Percentiles rank a stretch among this genome's conserved stretches.
These are phyloP conservation scores for Dalbergia cochinchinensis DNA, from an alignment of 306 rosid genomes.

Conservation along the genomic window DNA sequence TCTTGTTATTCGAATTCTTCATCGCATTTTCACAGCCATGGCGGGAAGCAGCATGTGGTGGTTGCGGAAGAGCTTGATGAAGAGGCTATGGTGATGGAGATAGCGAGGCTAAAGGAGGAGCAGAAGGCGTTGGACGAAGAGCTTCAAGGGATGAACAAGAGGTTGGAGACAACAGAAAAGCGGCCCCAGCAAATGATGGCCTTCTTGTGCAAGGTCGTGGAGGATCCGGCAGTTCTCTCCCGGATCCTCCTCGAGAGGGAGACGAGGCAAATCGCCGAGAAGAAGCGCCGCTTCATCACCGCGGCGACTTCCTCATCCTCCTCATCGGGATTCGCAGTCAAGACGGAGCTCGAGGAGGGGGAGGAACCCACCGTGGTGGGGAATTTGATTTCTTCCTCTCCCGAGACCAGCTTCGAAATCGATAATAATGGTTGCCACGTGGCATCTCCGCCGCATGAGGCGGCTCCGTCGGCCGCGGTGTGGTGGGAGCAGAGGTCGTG, in stretches of 20 bases:
- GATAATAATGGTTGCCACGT: conserved; percentile 43
- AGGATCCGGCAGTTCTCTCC: conserved; percentile 75
- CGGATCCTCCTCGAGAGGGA: conserved; percentile 60
- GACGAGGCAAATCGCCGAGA: conserved; percentile 39
- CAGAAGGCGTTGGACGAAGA: conserved; percentile 73
- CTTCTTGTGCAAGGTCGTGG: conserved; percentile 70
- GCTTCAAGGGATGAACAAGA: conserved; percentile 69
- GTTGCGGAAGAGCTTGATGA: conserved; percentile 58
- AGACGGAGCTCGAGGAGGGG: conserved; percentile 63
- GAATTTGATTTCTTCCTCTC: conserved; percentile 51
- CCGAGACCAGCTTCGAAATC: conserved; percentile 59
- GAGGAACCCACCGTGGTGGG: conserved; percentile 48
- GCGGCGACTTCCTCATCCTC: conserved; percentile 57
- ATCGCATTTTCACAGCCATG: neutral
- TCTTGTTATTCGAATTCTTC: no score
- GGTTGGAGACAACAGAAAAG: conserved; percentile 76
- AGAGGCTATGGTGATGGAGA: conserved; percentile 69
- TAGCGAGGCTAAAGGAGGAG: conserved; percentile 71
- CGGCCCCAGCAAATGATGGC: conserved; percentile 93
- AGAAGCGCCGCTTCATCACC: conserved; percentile 58
- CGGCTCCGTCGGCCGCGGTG: neutral
- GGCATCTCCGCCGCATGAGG: conserved; percentile 43
- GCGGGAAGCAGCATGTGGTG: conserved; percentile 21
- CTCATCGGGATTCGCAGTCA: conserved; percentile 53
- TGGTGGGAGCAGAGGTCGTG: conserved; percentile 49